Base-by-base conservation (phyloP, 2,329 filamentous ascomycete genomes). In the Rachicladosporium sp. region DNA sequence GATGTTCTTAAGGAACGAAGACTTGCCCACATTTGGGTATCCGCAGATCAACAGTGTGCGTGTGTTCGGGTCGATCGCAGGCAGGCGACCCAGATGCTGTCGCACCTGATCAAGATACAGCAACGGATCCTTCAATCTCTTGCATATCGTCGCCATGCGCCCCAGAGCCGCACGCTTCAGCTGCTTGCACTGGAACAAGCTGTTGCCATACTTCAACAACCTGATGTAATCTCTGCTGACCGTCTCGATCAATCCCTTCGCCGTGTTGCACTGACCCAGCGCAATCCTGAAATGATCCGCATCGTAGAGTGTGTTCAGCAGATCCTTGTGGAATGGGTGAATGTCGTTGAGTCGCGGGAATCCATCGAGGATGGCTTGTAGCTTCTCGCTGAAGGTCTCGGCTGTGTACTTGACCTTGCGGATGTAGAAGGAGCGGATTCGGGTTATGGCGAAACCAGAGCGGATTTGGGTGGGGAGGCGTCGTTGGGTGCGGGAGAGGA, bases 271-370 rank as follows among this genome's bases (percentile, higher is more conserved):
- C 64, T 96, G 91, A 44, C 91, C 93, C 29, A 98, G 81, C 29
- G 93, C 91, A 55, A 98, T 96, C 54, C 83, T 79, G 71, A 96
- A 96, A 62, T 94, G 87, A 70, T 98, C 89, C 62, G 86, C 85
- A 76, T 95, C 89, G 71, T 96, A 98, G 35, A 98, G 80, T 12
- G 91, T 96, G 69, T 98, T 96, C 68, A 98, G 81, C 57, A 93
- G 69, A 66, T 87, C 80, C 67, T 82, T 80, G 68, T 81, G 88
- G 71, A 95, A 95, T 39, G 89, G 88, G 61, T 95, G 89, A 59
- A 95, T 89, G 60, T 98, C 91, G 60, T 86, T 80, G 40, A 98
- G 73, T 43, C 88, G 78, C 40, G 91, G 91, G 58, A 98, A 95
- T 54, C 83, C 85, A 62, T 94, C 84, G 57, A 96, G 78, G 56